Percentiles rank a stretch among this genome's conserved stretches.
These are phyloP conservation scores for Colletotrichum scovillei DNA, from an alignment of 2,329 filamentous ascomycete species.

Conservation along the genomic window DNA sequence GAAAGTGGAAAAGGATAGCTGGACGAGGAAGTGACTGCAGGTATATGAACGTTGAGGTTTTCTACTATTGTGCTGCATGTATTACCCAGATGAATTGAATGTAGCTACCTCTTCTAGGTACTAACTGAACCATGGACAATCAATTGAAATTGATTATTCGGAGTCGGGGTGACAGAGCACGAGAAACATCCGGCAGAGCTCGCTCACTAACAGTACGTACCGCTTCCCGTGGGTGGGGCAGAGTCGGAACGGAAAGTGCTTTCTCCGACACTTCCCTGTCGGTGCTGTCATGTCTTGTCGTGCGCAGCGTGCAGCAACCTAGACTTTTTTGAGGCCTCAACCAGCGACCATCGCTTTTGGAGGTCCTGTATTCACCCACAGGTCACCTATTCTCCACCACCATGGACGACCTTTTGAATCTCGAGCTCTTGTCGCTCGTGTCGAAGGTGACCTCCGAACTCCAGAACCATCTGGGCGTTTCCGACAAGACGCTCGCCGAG, in stretches of 20 bases:
- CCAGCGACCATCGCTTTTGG: conserved; percentile 11
- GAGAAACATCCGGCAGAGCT: not conserved
- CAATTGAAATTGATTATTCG: too few relatives aligned
- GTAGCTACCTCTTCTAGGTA: too few relatives aligned
- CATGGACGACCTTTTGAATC: conserved; percentile 89
- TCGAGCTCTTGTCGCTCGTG: conserved; percentile 94
- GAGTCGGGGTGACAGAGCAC: too few relatives aligned
- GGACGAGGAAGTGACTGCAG: too few relatives aligned
- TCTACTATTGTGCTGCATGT: too few relatives aligned
- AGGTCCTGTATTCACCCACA: conserved; percentile 3
- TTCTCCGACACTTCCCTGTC: conserved; percentile 13
- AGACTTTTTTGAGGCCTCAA: conserved; percentile 22
- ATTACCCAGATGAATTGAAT: too few relatives aligned
- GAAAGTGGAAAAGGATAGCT: not conserved
- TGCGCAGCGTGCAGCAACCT: not conserved
- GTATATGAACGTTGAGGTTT: too few relatives aligned
- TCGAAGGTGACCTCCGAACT: conserved; percentile 95
- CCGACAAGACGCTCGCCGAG: conserved; percentile 94
- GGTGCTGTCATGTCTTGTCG: conserved; percentile 11
- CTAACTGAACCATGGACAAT: too few relatives aligned
- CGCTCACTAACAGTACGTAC: not conserved
- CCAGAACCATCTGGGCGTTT: conserved; percentile 91
- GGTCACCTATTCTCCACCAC: conserved; percentile 32
- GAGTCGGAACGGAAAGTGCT: not conserved
- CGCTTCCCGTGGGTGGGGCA: not conserved